Conservation (phyloP, 768 basidiomycete species). For the Russula vinacea region DNA sequence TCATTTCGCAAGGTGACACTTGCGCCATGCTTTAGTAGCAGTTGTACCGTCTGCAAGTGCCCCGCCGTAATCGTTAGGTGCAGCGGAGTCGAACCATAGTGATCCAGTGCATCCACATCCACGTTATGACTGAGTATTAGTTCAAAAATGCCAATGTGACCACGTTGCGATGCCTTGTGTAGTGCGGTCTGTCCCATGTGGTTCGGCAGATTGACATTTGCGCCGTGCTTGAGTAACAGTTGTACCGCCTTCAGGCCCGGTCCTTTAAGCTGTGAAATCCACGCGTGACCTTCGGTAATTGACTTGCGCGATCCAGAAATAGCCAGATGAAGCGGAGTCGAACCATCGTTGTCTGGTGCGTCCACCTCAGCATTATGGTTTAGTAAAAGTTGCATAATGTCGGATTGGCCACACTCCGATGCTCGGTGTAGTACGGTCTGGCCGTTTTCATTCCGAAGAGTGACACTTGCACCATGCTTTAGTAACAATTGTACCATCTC, state of each 20-base stretch:
- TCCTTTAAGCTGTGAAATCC: too few species aligned
- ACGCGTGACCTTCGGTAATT: too few species aligned
- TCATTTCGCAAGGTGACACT: too few species aligned
- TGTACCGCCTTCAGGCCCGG: neutral
- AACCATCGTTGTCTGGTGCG: neutral
- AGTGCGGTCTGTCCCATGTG: slow-evolving; percentile 24
- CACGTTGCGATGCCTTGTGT: neutral
- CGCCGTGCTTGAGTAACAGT: neutral
- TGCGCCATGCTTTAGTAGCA: neutral
- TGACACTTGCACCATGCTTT: too few species aligned
- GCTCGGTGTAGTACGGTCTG: too few species aligned
- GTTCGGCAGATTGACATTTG: neutral
- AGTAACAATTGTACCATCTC: too few species aligned
- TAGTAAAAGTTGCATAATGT: neutral
- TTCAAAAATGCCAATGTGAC: neutral
- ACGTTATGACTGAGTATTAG: neutral
- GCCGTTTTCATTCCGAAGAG: too few species aligned
- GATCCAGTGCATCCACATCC: neutral
- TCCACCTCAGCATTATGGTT: neutral
- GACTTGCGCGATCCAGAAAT: too few species aligned
- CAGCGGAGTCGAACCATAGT: neutral
- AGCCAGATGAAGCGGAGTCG: neutral
- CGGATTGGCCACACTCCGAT: too few species aligned
- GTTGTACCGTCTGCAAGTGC: neutral
- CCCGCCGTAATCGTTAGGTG: neutral